These are phyloP conservation scores for Botrytis byssoidea DNA, from an alignment of 2,329 filamentous ascomycete species.

Conservation along the genomic window DNA sequence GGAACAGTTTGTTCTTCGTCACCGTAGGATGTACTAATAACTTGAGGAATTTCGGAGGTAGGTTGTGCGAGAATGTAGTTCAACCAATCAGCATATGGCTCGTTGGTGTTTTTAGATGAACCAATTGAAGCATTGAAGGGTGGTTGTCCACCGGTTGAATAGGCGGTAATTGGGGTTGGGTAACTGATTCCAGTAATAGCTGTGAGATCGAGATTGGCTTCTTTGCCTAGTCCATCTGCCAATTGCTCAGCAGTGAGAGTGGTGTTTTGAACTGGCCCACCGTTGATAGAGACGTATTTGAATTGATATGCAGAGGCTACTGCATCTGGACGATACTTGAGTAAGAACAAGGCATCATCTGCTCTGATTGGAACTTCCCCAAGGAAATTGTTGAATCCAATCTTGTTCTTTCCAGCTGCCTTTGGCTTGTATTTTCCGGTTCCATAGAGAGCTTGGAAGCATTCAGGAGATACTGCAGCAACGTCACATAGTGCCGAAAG, in stretches of 20 bases:
- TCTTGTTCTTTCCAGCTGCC: conserved; percentile 27
- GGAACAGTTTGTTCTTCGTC: conserved; percentile 59
- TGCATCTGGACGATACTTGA: conserved; percentile 29
- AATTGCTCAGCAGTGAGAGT: conserved; percentile 24
- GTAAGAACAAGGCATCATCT: conserved; percentile 28
- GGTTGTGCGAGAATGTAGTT: conserved; percentile 49
- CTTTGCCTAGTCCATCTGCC: conserved; percentile 33
- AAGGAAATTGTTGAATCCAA: conserved; percentile 33
- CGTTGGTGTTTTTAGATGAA: conserved; percentile 43
- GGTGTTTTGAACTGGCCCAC: conserved; percentile 25
- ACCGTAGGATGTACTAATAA: conserved; percentile 57
- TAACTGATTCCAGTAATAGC: conserved; percentile 53
- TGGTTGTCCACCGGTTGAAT: conserved; percentile 54
- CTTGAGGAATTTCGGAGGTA: conserved; percentile 48
- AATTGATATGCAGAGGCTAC: conserved; percentile 26
- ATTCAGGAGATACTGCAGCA: conserved; percentile 28
- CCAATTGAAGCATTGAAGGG: conserved; percentile 50
- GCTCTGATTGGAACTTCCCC: conserved; percentile 29
- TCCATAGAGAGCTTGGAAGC: conserved; percentile 30
- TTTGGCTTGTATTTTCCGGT: conserved; percentile 27
- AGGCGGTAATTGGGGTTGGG: conserved; percentile 53
- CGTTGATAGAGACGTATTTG: conserved; percentile 23
- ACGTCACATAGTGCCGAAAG: conserved; percentile 61
- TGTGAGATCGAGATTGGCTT: conserved; percentile 59
- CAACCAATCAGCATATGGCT: conserved; percentile 57